Conservation (phyloP, 495 filamentous ascomycete genomes). For the Chaetomium cochliodes region DNA sequence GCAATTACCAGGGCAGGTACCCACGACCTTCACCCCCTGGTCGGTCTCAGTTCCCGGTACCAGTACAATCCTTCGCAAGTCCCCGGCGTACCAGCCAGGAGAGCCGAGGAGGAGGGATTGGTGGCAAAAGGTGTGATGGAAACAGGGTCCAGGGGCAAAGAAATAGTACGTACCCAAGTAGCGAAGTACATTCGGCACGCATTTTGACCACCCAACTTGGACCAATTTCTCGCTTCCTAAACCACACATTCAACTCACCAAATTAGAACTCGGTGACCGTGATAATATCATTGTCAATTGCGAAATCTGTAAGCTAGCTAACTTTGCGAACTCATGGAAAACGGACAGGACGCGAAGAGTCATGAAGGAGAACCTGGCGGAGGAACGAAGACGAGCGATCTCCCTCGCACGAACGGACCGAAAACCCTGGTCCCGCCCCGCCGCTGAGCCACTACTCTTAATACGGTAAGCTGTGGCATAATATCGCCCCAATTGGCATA, state of each 20-base stretch:
- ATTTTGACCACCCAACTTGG: neutral
- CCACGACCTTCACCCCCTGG: slow-evolving; percentile 24
- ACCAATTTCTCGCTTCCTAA: neutral
- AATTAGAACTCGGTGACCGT: too few species aligned
- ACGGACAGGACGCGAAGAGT: neutral
- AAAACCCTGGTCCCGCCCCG: slow-evolving; percentile 17
- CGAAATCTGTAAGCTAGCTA: neutral
- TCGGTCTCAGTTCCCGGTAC: slow-evolving; percentile 32
- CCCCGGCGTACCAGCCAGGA: slow-evolving; percentile 34
- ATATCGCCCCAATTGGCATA: slow-evolving; percentile 17
- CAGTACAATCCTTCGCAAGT: slow-evolving; percentile 31
- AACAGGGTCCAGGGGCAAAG: slow-evolving; percentile 12
- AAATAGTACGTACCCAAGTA: slow-evolving; percentile 3
- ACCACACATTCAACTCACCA: too few species aligned
- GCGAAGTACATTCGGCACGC: neutral
- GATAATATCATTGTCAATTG: neutral
- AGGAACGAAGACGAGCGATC: neutral
- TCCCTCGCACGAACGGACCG: slow-evolving; percentile 27
- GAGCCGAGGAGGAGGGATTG: slow-evolving; percentile 20
- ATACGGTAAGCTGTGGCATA: slow-evolving; percentile 4
- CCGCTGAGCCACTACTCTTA: slow-evolving; percentile 5
- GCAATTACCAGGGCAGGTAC: slow-evolving; percentile 32
- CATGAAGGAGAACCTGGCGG: neutral
- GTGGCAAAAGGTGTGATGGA: slow-evolving; percentile 11
- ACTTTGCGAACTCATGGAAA: neutral